Evolutionary conservation across 2,329 filamentous ascomycete species (phyloP).

Genomic region (Rasamsonia emersonii): DNA sequence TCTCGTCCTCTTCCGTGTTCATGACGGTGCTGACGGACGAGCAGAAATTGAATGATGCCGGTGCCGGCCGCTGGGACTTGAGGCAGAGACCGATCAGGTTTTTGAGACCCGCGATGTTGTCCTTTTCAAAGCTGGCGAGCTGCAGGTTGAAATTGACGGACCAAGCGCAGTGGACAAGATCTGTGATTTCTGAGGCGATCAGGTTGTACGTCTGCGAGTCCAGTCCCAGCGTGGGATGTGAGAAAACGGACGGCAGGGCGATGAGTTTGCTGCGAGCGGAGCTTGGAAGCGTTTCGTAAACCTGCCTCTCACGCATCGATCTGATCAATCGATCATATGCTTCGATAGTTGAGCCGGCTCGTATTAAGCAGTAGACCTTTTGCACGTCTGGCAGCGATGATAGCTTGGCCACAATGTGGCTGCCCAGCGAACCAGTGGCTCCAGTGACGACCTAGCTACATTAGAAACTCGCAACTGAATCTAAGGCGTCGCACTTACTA

Average conservation of each 20-base stretch:
- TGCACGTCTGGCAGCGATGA: conserved; percentile 24
- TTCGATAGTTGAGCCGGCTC: conserved; percentile 36
- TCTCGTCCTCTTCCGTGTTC: conserved; percentile 19
- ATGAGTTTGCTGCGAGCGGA: conserved; percentile 30
- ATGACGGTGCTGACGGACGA: conserved; percentile 42
- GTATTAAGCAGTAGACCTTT: conserved; percentile 50
- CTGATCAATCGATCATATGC: conserved; percentile 38
- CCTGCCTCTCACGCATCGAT: conserved; percentile 32
- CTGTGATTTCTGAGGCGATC: conserved; percentile 37
- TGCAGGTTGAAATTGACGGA: conserved; percentile 55
- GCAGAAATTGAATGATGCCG: conserved; percentile 42
- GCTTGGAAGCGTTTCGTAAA: conserved; percentile 15
- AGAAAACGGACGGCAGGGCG: conserved; percentile 43
- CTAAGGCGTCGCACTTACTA: conserved; percentile 11
- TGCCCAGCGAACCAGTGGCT: conserved; percentile 56
- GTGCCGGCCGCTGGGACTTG: conserved; percentile 17
- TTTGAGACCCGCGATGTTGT: conserved; percentile 43
- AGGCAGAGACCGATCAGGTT: conserved; percentile 36
- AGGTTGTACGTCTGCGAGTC: conserved; percentile 29
- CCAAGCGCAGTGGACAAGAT: conserved; percentile 57
- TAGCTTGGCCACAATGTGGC: conserved; percentile 47
- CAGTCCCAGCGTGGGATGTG: conserved; percentile 42
- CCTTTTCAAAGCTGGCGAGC: conserved; percentile 46
- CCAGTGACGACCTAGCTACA: conserved; percentile 47
- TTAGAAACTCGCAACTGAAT: conserved; percentile 5